These are phyloP conservation scores for Inga oerstediana DNA, from an alignment of 306 rosid genomes.

Conservation along the genomic window DNA sequence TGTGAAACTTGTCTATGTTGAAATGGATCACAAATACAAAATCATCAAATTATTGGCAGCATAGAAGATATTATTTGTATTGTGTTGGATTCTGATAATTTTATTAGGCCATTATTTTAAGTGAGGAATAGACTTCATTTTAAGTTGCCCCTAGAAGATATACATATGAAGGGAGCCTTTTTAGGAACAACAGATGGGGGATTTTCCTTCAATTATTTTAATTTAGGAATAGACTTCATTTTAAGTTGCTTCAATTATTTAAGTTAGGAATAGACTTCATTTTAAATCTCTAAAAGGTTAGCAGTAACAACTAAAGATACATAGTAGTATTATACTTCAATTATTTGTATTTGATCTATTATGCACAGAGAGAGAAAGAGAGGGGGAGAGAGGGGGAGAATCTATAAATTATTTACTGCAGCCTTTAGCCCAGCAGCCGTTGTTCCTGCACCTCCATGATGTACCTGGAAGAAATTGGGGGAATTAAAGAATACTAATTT, in stretches of 20 bases:
- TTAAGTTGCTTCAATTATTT: no score
- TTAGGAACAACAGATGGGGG: no score
- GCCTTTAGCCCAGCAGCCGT: slow-evolving; percentile 99
- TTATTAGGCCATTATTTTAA: background rate
- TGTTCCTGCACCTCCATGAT: slow-evolving; percentile 99
- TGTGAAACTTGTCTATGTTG: background rate
- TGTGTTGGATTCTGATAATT: background rate
- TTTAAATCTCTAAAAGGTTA: no score
- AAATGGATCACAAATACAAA: background rate
- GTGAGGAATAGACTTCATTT: background rate
- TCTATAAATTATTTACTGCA: slow-evolving; percentile 62
- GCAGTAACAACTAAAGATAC: no score
- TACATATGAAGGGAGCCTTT: background rate
- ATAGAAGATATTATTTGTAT: no score
- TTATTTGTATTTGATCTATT: no score
- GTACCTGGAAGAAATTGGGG: slow-evolving; percentile 60
- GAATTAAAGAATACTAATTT: slow-evolving; percentile 24
- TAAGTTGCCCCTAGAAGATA: background rate
- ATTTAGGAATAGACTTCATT: no score
- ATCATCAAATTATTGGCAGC: no score
- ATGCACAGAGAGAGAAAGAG: no score
- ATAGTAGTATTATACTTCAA: no score
- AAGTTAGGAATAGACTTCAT: no score
- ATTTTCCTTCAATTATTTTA: no score
- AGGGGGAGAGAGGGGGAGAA: background rate